These are phyloP conservation scores for Saccharomycopsis schoenii DNA, from an alignment of 805 yeast genomes.

Conservation along the genomic window DNA sequence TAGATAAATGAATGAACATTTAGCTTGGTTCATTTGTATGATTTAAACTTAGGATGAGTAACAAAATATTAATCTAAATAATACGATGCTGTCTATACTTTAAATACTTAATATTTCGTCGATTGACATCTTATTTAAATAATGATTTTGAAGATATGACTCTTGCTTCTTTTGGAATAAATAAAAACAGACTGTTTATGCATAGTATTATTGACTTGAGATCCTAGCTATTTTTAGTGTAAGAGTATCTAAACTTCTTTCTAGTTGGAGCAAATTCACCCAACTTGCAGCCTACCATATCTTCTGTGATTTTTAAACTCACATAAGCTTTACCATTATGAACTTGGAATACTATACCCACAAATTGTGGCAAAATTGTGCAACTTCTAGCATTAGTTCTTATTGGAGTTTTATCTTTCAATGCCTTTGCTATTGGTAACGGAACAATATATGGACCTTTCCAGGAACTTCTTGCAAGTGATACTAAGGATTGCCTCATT, in stretches of 20 bases:
- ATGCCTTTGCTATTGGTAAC: slow-evolving; percentile 81
- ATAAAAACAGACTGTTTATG: too few relatives aligned
- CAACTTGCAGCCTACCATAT: slow-evolving; percentile 92
- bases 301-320: slow-evolving; percentile 76
- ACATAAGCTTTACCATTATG: slow-evolving; percentile 96
- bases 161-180: too few relatives aligned
- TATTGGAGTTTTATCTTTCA: slow-evolving; percentile 71
- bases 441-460: slow-evolving; percentile 91
- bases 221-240: slow-evolving; percentile 3
- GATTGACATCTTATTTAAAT: background rate
- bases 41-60: background rate
- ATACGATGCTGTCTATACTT: too few relatives aligned
- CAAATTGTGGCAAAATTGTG: slow-evolving; percentile 91
- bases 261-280: slow-evolving; percentile 96
- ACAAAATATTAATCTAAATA: too few relatives aligned
- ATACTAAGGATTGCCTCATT: slow-evolving; percentile 32
- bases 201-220: background rate
- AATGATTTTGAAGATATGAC: too few relatives aligned
- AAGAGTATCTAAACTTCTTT: slow-evolving; percentile 71
- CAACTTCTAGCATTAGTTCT: slow-evolving; percentile 95
- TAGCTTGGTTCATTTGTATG: background rate
- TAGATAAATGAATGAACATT: background rate
- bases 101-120: background rate
- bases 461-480: slow-evolving; percentile 48
- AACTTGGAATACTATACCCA: slow-evolving; percentile 87